These are phyloP conservation scores for Phytopythium helicoides DNA, from an alignment of 352 stramenopile species.

Conservation along the genomic window DNA sequence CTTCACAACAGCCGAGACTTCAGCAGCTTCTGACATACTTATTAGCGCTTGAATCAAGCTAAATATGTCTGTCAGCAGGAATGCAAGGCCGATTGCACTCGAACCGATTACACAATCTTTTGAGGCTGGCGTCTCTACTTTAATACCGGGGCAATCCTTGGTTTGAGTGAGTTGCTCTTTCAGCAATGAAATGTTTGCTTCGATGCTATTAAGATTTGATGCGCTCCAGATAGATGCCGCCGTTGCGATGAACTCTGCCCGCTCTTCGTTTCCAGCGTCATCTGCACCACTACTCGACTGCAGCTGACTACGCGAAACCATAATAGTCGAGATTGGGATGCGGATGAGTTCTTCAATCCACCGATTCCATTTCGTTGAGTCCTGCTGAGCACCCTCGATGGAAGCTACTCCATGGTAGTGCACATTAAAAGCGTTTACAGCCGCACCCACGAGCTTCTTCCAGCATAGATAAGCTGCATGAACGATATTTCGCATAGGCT, in stretches of 20 bases:
- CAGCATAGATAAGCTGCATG: slow-evolving; percentile 51
- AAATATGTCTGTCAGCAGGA: slow-evolving; percentile 48
- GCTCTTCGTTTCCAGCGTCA: slow-evolving; percentile 1
- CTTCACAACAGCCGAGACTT: slow-evolving; percentile 6
- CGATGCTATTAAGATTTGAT: no score
- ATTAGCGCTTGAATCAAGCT: slow-evolving; percentile 33
- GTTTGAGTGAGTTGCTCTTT: neutral
- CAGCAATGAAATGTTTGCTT: no score
- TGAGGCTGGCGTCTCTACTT: slow-evolving; percentile 6
- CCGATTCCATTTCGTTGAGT: slow-evolving; percentile 45
- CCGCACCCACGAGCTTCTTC: slow-evolving; percentile 34
- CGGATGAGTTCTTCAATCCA: slow-evolving; percentile 47
- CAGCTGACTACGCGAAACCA: slow-evolving; percentile 19
- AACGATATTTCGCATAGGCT: slow-evolving; percentile 44
- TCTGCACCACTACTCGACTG: neutral
- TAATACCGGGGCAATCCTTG: neutral
- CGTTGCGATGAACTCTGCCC: slow-evolving; percentile 20
- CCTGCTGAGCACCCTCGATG: slow-evolving; percentile 29
- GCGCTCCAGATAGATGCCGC: slow-evolving; percentile 18
- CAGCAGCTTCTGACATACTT: slow-evolving; percentile 11
- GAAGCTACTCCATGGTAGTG: slow-evolving; percentile 11
- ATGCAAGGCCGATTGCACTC: slow-evolving; percentile 41
- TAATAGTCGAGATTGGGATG: slow-evolving; percentile 18
- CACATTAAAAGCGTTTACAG: slow-evolving; percentile 50
- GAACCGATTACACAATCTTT: slow-evolving; percentile 17